Evolutionary conservation across 192 early-diverging fungal species (phyloP), one percentile per base, ranked within the genome.

Genomic region (Coemansia sp.): DNA sequence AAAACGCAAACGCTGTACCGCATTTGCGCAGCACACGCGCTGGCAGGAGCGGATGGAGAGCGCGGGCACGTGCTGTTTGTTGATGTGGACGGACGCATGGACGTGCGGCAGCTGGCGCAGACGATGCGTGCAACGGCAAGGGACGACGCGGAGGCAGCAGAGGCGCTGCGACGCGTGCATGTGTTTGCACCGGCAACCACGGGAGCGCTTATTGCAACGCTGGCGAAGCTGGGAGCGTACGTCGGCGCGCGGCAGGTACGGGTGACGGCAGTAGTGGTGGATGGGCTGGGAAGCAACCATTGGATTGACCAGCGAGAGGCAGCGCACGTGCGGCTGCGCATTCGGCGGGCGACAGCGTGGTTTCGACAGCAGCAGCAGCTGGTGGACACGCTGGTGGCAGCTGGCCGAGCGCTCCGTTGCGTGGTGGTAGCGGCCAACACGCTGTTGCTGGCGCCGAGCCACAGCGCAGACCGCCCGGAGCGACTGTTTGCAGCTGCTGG

Each of bases 341-440:
- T 66, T 67, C 57, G 52, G 36, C 69, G 67, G 21, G 78, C 73
- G 3, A 75, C 78, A 31, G 51, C 73, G 17, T 69, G 63, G 67
- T 81, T 81, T 64, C 73, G 78, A 4, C 52, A 64, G 17, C 78
- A 81, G 61, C 78, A 81, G 64, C 55, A 69, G 11, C 21, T 81
- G 33, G 70, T 75, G 1, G 78, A 75, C 31, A 71, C 71, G 25
- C 50, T 81, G 30, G 66, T 60, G 52, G 55, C 60, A 46, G 59
- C 54, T n/a, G 67, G 63, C 17, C 54, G 21, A 24, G 20, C 29
- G 6, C 21, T 75, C 62, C 57, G 24, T 39, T 72, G 73, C 33
- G 50, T 72, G 32, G 60, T 63, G 11, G 66, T 75, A 10, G 78
- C 61, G 0, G 60, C 76, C 11, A 55, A 56, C 14, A 6, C 68